Base-by-base conservation (phyloP, 257 asterid genomes). In the Avicennia marina region DNA sequence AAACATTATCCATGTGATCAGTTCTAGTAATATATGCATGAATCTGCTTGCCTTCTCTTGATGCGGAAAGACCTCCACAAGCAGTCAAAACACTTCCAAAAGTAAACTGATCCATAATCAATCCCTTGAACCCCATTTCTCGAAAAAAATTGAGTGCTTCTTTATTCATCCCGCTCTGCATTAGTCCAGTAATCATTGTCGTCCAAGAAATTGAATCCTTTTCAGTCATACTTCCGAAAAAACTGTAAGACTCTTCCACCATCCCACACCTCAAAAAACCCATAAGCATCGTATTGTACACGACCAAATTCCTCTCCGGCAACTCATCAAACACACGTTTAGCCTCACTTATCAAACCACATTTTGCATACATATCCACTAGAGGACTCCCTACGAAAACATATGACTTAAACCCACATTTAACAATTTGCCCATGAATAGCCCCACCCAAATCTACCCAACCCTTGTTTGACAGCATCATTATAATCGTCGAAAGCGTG, bases 161-260 rank as follows among this genome's bases (percentile, higher is more conserved):
- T 21, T 15, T 58, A 31, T 72, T 53, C 75, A 83, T 66, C 38
- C 81, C 76, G 54, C 86, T 89, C 59, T 86, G 94, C 4, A 69
- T 77, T 53, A 84, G 78, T 18, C 96, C 95, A 0, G 93, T 79
- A 32, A 91, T 78, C 91, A 87, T 83, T 17, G 95, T 74, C 0
- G 98, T 87, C 96, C 96, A 87, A 27, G 98, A 75, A 76, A 90
- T 75, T 1, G 83, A 78, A 72, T 90, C 98, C 69, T 74, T 90
- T 67, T 82, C 94, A 8, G 70, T 50, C 97, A 84, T 76, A 63
- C 70, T 56, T 27, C 32, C 60, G 60, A 90, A 90, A 71, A 90
- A 73, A 43, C 46, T 22, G 62, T 33, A 63, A 0, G 80, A 45
- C 47, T 76, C 78, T 50, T 74, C 73, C 63, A 79, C 63, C 86